Percentiles rank a stretch among this genome's conserved stretches.
These are phyloP conservation scores for Edaphochlamys debaryana DNA, from an alignment of 139 green algal species.

Conservation along the genomic window DNA sequence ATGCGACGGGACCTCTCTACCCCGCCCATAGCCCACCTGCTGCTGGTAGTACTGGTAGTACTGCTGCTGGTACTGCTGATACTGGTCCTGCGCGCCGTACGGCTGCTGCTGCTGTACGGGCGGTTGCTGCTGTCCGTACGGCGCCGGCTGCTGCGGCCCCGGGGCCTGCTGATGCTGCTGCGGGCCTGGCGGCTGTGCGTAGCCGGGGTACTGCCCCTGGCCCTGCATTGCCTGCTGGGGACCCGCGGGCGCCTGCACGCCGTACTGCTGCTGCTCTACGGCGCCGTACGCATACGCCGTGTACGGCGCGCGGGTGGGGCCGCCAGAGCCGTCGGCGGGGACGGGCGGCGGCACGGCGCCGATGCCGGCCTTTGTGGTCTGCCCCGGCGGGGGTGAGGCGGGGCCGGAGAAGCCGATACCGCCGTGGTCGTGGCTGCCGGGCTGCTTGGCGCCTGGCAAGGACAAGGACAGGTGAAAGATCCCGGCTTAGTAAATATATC, in stretches of 20 bases:
- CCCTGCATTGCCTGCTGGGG: background rate
- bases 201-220: background rate
- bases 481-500: background rate
- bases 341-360: background rate
- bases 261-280: slow-evolving; percentile 17
- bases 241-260: background rate
- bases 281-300: background rate
- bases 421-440: slow-evolving; percentile 27
- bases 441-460: slow-evolving; percentile 10
- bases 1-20: too few species aligned
- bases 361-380: background rate
- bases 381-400: background rate
- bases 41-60: background rate
- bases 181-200: background rate
- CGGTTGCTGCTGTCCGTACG: slow-evolving; percentile 1
- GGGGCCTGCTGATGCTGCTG: background rate
- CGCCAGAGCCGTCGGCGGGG: too few species aligned
- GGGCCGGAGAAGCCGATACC: slow-evolving; percentile 22
- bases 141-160: background rate
- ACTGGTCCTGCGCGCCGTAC: background rate
- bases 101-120: slow-evolving; percentile 6
- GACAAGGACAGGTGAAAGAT: background rate
- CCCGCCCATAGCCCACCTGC: background rate
- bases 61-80: background rate
- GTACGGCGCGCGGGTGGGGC: background rate